Evolutionary conservation across 169 alveolate genomes (phyloP), one percentile per base, ranked within the genome.

Genomic region (Besnoitia besnoiti): DNA sequence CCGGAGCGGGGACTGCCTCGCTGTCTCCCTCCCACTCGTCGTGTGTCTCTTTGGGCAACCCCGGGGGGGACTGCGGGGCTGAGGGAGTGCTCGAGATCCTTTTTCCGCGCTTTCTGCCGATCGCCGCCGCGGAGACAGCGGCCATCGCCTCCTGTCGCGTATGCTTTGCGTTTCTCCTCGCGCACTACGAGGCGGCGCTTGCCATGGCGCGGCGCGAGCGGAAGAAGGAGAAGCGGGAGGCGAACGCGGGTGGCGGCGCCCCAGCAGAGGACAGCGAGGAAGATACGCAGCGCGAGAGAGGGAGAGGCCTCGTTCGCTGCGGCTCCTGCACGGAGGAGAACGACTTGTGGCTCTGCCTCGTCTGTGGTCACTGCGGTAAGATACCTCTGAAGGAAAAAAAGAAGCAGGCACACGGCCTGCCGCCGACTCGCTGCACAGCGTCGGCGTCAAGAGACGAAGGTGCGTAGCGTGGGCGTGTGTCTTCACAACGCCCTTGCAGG

Each of bases 281-380:
- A 55, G 67, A 55, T 0, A 16, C 7, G 3, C 82, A 7, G 39
- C 46, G 7, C 44, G 46, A 73, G 82, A 5, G 82, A 73, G 39
- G 0, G 10, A 3, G 44, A n/a, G 46, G 82, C 3, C 82, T 73
- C 82, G 12, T 73, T 73, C 82, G 39, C 39, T 73, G 39, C 46
- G 47, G 39, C 47, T 30, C 44, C 19, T 37, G 82, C 46, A 1
- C 47, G 46, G 67, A 55, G n/a, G 44, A 30, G n/a, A 33, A 30
- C n/a, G 80, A 67, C 44, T 67, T 67, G 80, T 67, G 80, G 80
- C 80, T 67, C 30, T 67, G 80, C 80, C 80, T 67, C 39, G 44
- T 67, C 12, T 67, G 80, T 42, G 80, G 80, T 42, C 42, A 67
- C 21, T 35, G 80, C 39, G 80, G 80, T 67, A 42, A 67, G 80